Base-by-base conservation (phyloP, 139 green algal species). In the Chlorella vulgaris region DNA sequence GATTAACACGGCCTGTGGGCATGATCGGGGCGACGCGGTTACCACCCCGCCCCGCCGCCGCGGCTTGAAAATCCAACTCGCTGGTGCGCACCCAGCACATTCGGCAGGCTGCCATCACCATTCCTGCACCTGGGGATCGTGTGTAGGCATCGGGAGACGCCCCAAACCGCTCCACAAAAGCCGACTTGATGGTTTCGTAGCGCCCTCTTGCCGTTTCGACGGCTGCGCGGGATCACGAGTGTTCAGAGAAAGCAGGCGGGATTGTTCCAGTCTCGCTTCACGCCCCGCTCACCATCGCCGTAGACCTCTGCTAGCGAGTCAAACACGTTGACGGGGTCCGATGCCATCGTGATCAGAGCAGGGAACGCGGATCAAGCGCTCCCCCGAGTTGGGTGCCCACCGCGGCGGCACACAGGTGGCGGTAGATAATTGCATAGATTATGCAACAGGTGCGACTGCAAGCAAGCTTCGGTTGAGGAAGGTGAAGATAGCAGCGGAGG, bases 1-100 rank as follows among this genome's bases (percentile, higher is more conserved):
- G 81, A 87, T 99, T 99, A 19, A 99, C 96, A 0, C 96, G 91
- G 3, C 96, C 96, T 94, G 91, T 26, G 29, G 18, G 69, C 33
- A 76, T 28, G 61, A 39, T 7, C 35, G 38, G 29, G 67, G 53
- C 28, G 28, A 69, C 71, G 31, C 0, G 43, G 22, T 81, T 26
- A 18, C 29, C 53, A 26, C 62, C 26, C n/a, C 36, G 61, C 47
- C 10, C 47, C 15, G 47, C 47, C 47, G 15, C 10, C n/a, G n/a
- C n/a, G n/a, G n/a, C n/a, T n/a, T n/a, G n/a, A n/a, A n/a, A n/a
- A n/a, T n/a, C n/a, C n/a, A n/a, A n/a, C n/a, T n/a, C n/a, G n/a
- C n/a, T n/a, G n/a, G n/a, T n/a, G n/a, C n/a, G n/a, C n/a, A n/a
- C n/a, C n/a, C 47, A 55, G 47, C 13, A 55, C 47, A 55, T 24